These are phyloP conservation scores for Forsythia suspensa DNA, from an alignment of 257 asterid genomes.

Conservation along the genomic window DNA sequence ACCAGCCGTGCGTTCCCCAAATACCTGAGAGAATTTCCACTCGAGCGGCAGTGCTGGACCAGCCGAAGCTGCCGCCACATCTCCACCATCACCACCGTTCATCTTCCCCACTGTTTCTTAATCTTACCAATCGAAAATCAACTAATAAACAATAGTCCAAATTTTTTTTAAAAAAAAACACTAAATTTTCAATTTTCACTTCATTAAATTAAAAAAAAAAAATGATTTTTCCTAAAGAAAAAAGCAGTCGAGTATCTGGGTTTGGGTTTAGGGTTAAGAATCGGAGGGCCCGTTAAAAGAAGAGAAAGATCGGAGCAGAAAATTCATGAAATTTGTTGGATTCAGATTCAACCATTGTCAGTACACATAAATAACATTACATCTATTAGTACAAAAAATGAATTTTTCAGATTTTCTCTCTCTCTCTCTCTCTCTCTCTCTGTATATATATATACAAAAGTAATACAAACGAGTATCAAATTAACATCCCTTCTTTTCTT, in stretches of 20 bases:
- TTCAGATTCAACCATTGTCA: constrained; percentile 7
- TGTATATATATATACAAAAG: background rate
- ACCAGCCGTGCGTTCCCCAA: constrained; percentile 83
- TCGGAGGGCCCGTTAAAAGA: background rate
- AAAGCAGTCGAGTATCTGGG: background rate
- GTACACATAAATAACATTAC: constrained; percentile 1
- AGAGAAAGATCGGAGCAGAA: background rate
- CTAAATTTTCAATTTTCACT: background rate
- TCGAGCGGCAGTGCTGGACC: constrained; percentile 77
- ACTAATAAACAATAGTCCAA: background rate
- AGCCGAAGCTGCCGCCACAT: constrained; percentile 60
- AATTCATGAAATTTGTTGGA: background rate
- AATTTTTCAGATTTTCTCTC: background rate
- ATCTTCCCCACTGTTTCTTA: constrained; percentile 25
- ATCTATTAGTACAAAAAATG: background rate
- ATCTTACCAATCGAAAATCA: background rate
- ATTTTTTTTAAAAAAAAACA: background rate
- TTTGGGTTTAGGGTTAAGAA: background rate
- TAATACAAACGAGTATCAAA: background rate
- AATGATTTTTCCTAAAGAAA: background rate
- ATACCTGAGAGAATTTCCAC: constrained; percentile 91
- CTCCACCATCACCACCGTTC: constrained; percentile 64
- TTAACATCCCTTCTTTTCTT: background rate
- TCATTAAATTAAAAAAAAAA: background rate
- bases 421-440: background rate